Percentiles rank a stretch among this genome's conserved stretches.
These are phyloP conservation scores for Trichocladium uniseriatum DNA, from an alignment of 495 filamentous ascomycete species.

Conservation along the genomic window DNA sequence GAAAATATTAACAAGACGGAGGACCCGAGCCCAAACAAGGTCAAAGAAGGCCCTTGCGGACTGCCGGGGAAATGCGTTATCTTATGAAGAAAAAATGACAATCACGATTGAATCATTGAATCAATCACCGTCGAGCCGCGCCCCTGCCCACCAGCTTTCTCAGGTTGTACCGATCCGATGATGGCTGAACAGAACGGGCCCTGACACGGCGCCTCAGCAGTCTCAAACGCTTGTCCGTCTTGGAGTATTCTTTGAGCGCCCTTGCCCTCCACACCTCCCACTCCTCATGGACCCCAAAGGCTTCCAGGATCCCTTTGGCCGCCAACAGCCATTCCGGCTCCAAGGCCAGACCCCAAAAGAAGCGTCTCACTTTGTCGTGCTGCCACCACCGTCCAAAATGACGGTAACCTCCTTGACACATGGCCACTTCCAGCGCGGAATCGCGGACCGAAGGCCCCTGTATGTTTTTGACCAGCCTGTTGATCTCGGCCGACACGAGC, in stretches of 20 bases:
- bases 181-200: too few relatives aligned
- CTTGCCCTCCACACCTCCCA: too few relatives aligned
- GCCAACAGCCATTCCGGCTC: background rate
- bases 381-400: background rate
- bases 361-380: conserved; percentile 1
- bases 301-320: too few relatives aligned
- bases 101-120: background rate
- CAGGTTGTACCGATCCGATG: conserved; percentile 11
- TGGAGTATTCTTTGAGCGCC: background rate
- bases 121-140: too few relatives aligned
- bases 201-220: background rate
- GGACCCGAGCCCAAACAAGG: conserved; percentile 1
- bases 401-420: too few relatives aligned
- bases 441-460: too few relatives aligned
- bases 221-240: background rate
- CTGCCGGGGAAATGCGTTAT: conserved; percentile 16
- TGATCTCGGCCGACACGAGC: background rate
- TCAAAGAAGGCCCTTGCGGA: conserved; percentile 13
- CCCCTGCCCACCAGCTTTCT: background rate
- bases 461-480: background rate
- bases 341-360: conserved; percentile 4
- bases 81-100: conserved; percentile 1
- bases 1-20: background rate
- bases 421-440: too few relatives aligned
- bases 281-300: background rate